Evolutionary conservation across 2,329 filamentous ascomycete genomes (phyloP), one percentile per base, ranked within the genome.

Genomic region (Xylariomycetidae sp.): DNA sequence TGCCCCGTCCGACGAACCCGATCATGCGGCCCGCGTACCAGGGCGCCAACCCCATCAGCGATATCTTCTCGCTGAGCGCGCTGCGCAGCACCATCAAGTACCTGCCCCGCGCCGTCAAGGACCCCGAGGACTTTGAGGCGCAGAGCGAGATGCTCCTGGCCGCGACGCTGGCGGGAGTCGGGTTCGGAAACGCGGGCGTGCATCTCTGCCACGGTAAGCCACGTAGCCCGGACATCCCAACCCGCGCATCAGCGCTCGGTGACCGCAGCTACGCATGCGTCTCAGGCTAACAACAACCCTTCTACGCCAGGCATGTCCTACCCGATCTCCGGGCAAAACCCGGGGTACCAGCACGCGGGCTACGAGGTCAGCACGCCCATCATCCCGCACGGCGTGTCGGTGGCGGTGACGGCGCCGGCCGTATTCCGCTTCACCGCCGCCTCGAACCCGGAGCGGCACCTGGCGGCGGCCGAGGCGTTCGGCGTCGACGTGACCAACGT

Each of bases 181-280:
- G 92, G 0, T 98, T 98, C 58, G 92, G 93, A 14, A 98, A 98
- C 52, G 93, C 93, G 1, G 92, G 93, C 31, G 92, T 98, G 3
- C 92, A 98, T 64, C 69, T 79, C 27, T 79, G 74, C 44, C 74
- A 79, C 43, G 74, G 72, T 73, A 54, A 32, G 70, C 18, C 20
- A 19, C 35, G 17, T 31, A 32, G 40, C n/a, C 42, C 19, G 40
- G 15, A 18, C 4, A n/a, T n/a, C 16, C 24, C 19, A 10, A 13
- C 13, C n/a, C n/a, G n/a, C n/a, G n/a, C n/a, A n/a, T n/a, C n/a
- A n/a, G n/a, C 19, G 10, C 14, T 17, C 10, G 16, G 8, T 16
- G 10, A 29, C 19, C 22, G 17, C 12, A 13, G 10, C 18, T 26
- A 26, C 29, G 41, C 15, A 42, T 15, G 14, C 19, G 19, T n/a